Conservation (phyloP, 352 stramenopile genomes). For the Phytophthora pisi region DNA sequence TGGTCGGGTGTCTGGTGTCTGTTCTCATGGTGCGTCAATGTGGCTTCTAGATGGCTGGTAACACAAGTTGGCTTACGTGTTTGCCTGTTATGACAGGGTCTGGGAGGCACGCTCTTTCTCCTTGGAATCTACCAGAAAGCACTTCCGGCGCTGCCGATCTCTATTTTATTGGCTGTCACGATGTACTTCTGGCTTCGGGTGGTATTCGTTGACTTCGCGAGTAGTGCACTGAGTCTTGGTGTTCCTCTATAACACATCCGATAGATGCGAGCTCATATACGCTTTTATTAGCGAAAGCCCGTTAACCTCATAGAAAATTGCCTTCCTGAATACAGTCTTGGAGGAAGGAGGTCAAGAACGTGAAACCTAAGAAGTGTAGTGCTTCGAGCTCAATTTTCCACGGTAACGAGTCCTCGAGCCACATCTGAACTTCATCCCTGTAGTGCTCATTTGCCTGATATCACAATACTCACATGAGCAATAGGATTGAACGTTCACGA, state of each 20-base stretch:
- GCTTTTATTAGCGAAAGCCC: constrained; percentile 17
- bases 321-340: constrained; percentile 46
- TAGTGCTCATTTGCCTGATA: constrained; percentile 59
- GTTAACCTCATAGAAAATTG: constrained; percentile 41
- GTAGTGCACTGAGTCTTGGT: constrained; percentile 43
- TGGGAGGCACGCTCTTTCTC: constrained; percentile 95
- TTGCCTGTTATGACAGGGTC: constrained; percentile 50
- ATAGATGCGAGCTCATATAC: constrained; percentile 12
- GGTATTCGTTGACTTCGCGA: constrained; percentile 74
- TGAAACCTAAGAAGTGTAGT: constrained; percentile 79
- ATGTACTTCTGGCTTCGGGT: constrained; percentile 85
- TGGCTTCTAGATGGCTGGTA: not conserved
- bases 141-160: constrained; percentile 97
- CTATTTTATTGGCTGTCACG: constrained; percentile 76
- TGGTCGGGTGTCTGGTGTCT: constrained; percentile 92
- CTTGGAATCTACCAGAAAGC: constrained; percentile 95
- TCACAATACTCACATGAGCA: not conserved
- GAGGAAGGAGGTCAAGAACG: constrained; percentile 69
- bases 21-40: constrained; percentile 89
- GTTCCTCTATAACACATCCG: constrained; percentile 35
- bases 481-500: not conserved
- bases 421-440: constrained; percentile 58
- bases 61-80: constrained; percentile 11
- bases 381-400: constrained; percentile 87
- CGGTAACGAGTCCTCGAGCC: constrained; percentile 45